Evolutionary conservation across 1,139 yeast species (phyloP).

Genomic region (Nematodospora anomalae): DNA sequence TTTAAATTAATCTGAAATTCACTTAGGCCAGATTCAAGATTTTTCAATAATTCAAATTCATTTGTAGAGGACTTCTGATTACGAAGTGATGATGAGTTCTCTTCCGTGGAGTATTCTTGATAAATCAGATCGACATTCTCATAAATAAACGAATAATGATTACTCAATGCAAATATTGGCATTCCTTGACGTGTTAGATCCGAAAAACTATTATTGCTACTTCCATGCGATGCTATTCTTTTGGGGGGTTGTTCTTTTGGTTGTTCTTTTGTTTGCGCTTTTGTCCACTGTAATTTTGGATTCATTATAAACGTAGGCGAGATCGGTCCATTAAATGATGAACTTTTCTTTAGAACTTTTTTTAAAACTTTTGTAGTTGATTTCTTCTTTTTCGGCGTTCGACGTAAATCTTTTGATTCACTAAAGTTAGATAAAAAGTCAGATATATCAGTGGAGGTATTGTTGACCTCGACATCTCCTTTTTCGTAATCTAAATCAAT

Average conservation of each 20-base stretch:
- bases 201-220: conserved; percentile 6
- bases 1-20: conserved; percentile 35
- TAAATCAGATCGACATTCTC: conserved; percentile 17
- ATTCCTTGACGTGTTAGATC: conserved; percentile 11
- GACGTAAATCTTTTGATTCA: neutral
- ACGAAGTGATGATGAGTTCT: conserved; percentile 2
- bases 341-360: conserved; percentile 14
- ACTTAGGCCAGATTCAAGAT: conserved; percentile 39
- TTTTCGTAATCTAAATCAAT: conserved; percentile 12
- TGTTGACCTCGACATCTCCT: conserved; percentile 5
- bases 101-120: conserved; percentile 6
- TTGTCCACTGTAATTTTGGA: conserved; percentile 14
- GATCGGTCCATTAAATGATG: conserved; percentile 13
- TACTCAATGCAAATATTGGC: conserved; percentile 18
- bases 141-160: conserved; percentile 22
- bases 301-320: conserved; percentile 13
- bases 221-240: neutral
- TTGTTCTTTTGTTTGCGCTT: conserved; percentile 9
- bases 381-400: conserved; percentile 9
- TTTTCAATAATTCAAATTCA: conserved; percentile 20
- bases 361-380: conserved; percentile 9
- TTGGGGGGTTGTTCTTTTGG: neutral
- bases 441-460: neutral
- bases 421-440: neutral
- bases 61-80: conserved; percentile 1